These are phyloP conservation scores for Rhododendron mucronatum DNA, from an alignment of 148 eudicot genomes.

Conservation along the genomic window DNA sequence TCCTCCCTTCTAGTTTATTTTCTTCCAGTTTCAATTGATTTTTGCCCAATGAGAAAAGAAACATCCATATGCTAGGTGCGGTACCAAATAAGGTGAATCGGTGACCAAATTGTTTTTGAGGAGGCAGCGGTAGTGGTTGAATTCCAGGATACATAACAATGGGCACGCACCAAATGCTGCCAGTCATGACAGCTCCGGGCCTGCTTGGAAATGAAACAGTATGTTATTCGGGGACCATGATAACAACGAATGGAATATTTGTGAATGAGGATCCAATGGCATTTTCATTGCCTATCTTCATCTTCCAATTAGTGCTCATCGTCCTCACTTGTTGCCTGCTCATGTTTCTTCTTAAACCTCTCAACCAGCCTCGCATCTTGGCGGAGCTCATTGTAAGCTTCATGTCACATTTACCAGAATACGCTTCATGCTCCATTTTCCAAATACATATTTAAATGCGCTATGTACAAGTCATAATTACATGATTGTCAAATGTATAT, in stretches of 20 bases:
- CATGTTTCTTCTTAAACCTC: conserved; percentile 16
- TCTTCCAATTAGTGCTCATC: conserved; percentile 17
- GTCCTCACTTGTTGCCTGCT: conserved; percentile 17
- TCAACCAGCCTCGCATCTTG: conserved; percentile 23
- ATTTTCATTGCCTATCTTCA: conserved; percentile 18
- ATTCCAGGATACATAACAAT: background rate
- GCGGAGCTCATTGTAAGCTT: conserved; percentile 17
- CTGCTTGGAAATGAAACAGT: conserved; percentile 6
- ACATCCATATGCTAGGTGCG: background rate
- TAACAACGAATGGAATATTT: conserved; percentile 25
- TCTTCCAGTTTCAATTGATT: background rate
- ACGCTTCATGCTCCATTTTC: background rate
- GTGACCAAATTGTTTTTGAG: background rate
- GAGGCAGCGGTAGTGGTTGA: background rate
- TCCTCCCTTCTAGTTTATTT: background rate
- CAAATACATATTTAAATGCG: too few relatives aligned
- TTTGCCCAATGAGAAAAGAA: background rate
- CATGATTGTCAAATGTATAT: background rate
- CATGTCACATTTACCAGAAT: background rate
- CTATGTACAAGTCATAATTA: background rate
- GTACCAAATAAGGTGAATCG: background rate
- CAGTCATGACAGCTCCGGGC: conserved; percentile 9
- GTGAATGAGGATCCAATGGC: conserved; percentile 19
- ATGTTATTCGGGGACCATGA: conserved; percentile 16
- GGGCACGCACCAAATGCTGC: conserved; percentile 5